A percentile compares a stretch with the other conserved stretches of the same genome.
Conservation (phyloP, 805 yeast genomes). For the Ogataea nakhonphanomensis region DNA sequence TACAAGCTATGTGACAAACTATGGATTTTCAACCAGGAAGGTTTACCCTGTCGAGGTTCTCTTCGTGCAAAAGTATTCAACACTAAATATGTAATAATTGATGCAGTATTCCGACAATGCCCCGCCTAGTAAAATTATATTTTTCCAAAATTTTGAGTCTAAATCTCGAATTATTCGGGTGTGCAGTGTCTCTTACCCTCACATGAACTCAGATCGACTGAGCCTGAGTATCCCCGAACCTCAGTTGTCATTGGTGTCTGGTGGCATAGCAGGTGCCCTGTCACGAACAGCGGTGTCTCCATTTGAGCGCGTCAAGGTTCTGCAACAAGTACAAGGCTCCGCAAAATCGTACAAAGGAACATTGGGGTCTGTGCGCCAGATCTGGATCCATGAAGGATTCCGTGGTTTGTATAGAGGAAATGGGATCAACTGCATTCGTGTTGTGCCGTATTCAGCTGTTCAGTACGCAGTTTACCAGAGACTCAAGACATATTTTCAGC, state of each 20-base stretch:
- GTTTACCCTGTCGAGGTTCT: too few relatives aligned
- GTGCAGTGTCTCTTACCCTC: too few relatives aligned
- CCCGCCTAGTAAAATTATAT: too few relatives aligned
- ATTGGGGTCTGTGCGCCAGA: conserved; percentile 65
- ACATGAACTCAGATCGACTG: not conserved
- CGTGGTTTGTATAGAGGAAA: conserved; percentile 88
- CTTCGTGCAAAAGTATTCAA: too few relatives aligned
- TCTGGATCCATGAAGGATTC: conserved; percentile 91
- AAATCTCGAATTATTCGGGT: too few relatives aligned
- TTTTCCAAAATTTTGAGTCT: too few relatives aligned
- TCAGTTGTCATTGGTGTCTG: conserved; percentile 62
- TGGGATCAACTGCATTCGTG: conserved; percentile 82
- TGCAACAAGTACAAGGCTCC: conserved; percentile 80
- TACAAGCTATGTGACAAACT: too few relatives aligned
- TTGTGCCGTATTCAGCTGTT: conserved; percentile 91
- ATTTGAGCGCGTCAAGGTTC: conserved; percentile 87
- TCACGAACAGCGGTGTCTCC: conserved; percentile 94
- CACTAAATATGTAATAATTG: too few relatives aligned
- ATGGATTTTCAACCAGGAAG: too few relatives aligned
- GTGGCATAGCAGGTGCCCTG: conserved; percentile 76
- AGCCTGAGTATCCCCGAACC: conserved; percentile 38
- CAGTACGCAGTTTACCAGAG: conserved; percentile 84
- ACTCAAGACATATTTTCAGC: conserved; percentile 41
- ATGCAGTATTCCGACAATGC: too few relatives aligned
- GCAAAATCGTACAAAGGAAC: conserved; percentile 53